Conservation (phyloP, 768 basidiomycete genomes). For the Melanogaster broomeanus region DNA sequence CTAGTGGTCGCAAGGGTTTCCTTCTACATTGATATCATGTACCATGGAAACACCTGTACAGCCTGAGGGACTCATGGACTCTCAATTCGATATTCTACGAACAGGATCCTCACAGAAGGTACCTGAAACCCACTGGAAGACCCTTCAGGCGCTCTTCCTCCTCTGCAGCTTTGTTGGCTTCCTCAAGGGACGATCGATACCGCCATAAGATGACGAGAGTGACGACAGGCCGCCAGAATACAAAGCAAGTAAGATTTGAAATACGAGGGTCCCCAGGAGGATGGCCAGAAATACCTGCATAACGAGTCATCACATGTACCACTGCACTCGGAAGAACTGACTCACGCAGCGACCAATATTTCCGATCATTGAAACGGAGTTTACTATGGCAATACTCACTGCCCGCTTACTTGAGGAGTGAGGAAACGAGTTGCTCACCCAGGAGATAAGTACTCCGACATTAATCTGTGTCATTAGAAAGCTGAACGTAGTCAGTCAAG, state of each 20-base stretch:
- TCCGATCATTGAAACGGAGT: slow-evolving; percentile 1
- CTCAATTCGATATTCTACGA: too few species aligned
- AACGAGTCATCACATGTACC: not conserved
- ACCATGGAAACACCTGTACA: too few species aligned
- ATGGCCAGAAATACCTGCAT: slow-evolving; percentile 60
- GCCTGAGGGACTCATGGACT: too few species aligned
- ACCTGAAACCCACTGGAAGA: slow-evolving; percentile 41
- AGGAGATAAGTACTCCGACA: slow-evolving; percentile 60
- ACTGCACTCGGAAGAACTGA: not conserved
- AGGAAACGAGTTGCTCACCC: slow-evolving; percentile 58
- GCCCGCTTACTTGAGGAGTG: slow-evolving; percentile 80
- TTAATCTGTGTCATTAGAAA: slow-evolving; percentile 75
- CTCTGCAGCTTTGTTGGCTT: slow-evolving; percentile 40
- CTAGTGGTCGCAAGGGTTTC: too few species aligned
- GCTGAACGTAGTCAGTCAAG: slow-evolving; percentile 30
- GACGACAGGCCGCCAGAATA: slow-evolving; percentile 52
- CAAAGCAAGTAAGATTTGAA: slow-evolving; percentile 68
- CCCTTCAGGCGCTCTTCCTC: slow-evolving; percentile 36
- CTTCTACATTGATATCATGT: too few species aligned
- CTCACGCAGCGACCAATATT: slow-evolving; percentile 8
- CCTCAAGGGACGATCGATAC: slow-evolving; percentile 43
- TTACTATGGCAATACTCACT: slow-evolving; percentile 5
- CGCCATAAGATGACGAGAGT: slow-evolving; percentile 48
- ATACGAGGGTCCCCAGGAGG: slow-evolving; percentile 67
- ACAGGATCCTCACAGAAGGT: slow-evolving; percentile 36